Evolutionary conservation across 148 eudicot species (phyloP).

Genomic region (Arbutus unedo): DNA sequence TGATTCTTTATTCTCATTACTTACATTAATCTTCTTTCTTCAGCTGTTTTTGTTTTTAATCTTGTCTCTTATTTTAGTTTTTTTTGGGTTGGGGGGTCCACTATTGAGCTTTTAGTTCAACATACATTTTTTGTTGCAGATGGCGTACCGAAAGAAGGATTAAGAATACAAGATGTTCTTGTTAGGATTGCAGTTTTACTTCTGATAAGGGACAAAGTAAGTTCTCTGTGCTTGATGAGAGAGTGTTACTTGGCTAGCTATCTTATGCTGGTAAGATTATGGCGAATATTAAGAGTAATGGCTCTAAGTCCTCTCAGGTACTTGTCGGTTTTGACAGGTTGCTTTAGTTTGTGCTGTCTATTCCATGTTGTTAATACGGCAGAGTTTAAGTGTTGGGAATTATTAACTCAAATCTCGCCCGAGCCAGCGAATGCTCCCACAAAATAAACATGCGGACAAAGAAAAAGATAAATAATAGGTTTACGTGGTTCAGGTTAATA

Average conservation of each 20-base stretch:
- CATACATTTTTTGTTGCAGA: conserved; percentile 41
- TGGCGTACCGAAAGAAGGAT: conserved; percentile 95
- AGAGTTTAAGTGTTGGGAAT: not conserved
- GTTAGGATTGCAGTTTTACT: conserved; percentile 65
- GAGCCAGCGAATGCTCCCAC: too few relatives aligned
- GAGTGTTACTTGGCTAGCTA: not conserved
- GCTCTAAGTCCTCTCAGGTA: not conserved
- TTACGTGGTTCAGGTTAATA: too few relatives aligned
- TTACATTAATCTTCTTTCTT: not conserved
- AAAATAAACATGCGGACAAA: too few relatives aligned
- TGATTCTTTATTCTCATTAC: conserved; percentile 17
- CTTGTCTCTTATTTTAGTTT: not conserved
- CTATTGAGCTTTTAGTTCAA: conserved; percentile 9
- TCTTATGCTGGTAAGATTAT: not conserved
- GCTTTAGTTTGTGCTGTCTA: not conserved
- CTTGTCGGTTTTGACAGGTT: not conserved
- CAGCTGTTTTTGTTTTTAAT: not conserved
- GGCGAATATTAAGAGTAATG: not conserved
- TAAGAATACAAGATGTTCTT: conserved; percentile 83
- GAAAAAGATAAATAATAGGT: too few relatives aligned
- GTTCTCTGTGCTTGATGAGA: conserved; percentile 14
- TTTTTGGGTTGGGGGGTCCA: not conserved
- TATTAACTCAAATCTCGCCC: too few relatives aligned
- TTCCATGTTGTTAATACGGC: not conserved
- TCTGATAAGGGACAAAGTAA: conserved; percentile 72